Evolutionary conservation across 805 yeast genomes (phyloP).

Genomic region (Candida succiphila): DNA sequence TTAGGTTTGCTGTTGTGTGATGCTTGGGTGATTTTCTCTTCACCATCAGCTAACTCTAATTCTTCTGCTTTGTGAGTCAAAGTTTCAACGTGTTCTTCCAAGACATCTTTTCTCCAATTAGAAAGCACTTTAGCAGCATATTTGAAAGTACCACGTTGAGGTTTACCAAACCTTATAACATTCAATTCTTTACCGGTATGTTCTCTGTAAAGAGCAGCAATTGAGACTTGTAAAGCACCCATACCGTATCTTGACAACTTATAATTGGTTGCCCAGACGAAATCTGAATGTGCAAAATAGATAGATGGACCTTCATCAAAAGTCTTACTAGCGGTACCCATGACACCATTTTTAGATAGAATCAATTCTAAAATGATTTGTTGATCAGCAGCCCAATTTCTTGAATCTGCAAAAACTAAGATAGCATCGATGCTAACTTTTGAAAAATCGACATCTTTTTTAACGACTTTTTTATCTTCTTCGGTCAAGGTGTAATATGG

Average conservation of each 20-base stretch:
- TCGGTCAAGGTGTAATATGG: constrained; percentile 76
- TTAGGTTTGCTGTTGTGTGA: too few relatives aligned
- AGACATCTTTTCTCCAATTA: constrained; percentile 69
- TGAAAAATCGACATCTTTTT: constrained; percentile 53
- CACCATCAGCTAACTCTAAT: constrained; percentile 10
- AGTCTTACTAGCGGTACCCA: constrained; percentile 72
- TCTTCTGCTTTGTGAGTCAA: not conserved
- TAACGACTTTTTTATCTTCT: constrained; percentile 50
- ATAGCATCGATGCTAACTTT: constrained; percentile 68
- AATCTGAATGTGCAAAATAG: constrained; percentile 86
- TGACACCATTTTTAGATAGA: constrained; percentile 64
- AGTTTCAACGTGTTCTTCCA: constrained; percentile 50
- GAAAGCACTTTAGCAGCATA: constrained; percentile 72
- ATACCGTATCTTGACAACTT: constrained; percentile 78
- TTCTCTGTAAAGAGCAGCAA: constrained; percentile 76
- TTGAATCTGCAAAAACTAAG: constrained; percentile 82
- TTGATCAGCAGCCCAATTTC: constrained; percentile 91
- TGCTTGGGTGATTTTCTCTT: constrained; percentile 3
- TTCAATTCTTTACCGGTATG: constrained; percentile 75
- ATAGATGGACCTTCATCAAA: constrained; percentile 73
- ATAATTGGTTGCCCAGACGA: constrained; percentile 89
- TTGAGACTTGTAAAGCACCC: constrained; percentile 89
- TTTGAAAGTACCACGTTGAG: constrained; percentile 78
- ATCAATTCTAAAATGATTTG: constrained; percentile 79
- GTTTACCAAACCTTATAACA: constrained; percentile 82